A percentile compares a stretch with the other conserved stretches of the same genome.
phyloP scores from a whole-genome alignment of 352 stramenopile genomes.

The Phytophthora boehmeriae region DNA sequence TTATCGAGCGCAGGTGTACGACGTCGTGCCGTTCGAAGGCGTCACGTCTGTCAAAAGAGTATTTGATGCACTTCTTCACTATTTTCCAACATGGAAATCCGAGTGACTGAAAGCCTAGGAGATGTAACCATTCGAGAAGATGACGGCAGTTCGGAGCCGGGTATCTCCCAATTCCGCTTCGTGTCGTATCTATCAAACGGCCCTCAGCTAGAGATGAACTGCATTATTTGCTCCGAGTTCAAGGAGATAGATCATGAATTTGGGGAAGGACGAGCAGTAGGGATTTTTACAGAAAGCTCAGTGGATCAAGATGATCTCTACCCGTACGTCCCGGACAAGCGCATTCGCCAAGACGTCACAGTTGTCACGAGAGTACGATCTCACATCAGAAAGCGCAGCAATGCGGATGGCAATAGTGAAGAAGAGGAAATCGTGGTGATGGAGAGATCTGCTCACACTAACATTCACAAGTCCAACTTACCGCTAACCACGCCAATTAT shows the following conservation, averaged over 20 bases:
- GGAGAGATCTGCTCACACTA: constrained; percentile 18
- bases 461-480: constrained; percentile 20
- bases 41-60: constrained; percentile 41
- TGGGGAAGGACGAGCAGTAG: constrained; percentile 29
- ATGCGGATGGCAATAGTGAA: constrained; percentile 11
- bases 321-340: constrained; percentile 28
- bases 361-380: constrained; percentile 30
- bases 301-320: constrained; percentile 48
- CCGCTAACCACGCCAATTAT: constrained; percentile 27
- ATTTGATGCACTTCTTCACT: constrained; percentile 46
- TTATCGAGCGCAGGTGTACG: constrained; percentile 41
- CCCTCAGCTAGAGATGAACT: constrained; percentile 41
- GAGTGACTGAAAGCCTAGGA: constrained; percentile 48
- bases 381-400: constrained; percentile 14
- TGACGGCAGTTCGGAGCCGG: constrained; percentile 43
- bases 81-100: constrained; percentile 56
- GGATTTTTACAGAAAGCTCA: constrained; percentile 35
- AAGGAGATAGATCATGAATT: constrained; percentile 23
- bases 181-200: constrained; percentile 31
- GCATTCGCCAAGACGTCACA: constrained; percentile 35
- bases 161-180: constrained; percentile 47
- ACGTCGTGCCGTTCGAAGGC: constrained; percentile 43
- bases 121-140: constrained; percentile 59
- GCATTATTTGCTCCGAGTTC: constrained; percentile 37
- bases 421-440: constrained; percentile 34